phyloP scores from a whole-genome alignment of 1,139 yeast species.

The Oligophagozyma castellii region DNA sequence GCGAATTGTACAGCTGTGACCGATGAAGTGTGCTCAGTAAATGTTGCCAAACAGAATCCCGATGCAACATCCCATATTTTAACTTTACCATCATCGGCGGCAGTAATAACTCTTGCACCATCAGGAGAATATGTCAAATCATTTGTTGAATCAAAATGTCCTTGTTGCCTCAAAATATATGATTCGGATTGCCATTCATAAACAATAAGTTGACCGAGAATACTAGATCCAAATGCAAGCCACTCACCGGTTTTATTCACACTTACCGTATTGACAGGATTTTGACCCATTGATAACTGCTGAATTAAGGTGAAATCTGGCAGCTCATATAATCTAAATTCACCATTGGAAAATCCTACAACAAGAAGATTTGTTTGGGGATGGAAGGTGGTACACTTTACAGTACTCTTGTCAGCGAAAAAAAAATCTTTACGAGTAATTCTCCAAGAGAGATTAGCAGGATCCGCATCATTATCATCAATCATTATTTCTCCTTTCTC shows the following conservation, averaged over 20 bases:
- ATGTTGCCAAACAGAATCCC: slow-evolving; percentile 87
- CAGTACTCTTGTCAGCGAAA: slow-evolving; percentile 50
- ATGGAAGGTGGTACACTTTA: slow-evolving; percentile 78
- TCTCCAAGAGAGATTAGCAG: slow-evolving; percentile 52
- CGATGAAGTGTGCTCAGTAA: slow-evolving; percentile 79
- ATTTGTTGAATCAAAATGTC: slow-evolving; percentile 87
- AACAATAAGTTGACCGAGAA: slow-evolving; percentile 83
- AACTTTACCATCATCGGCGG: slow-evolving; percentile 92
- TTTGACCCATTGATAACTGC: slow-evolving; percentile 84
- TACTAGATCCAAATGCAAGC: slow-evolving; percentile 90
- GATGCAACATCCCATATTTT: slow-evolving; percentile 92
- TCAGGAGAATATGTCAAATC: slow-evolving; percentile 85
- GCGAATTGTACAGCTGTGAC: slow-evolving; percentile 85
- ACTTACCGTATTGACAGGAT: slow-evolving; percentile 69
- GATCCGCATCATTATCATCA: slow-evolving; percentile 29
- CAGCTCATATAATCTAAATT: slow-evolving; percentile 82
- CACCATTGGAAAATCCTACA: slow-evolving; percentile 87
- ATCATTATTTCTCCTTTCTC: slow-evolving; percentile 28
- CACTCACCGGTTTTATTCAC: slow-evolving; percentile 86
- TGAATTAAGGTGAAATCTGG: slow-evolving; percentile 69
- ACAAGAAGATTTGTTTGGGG: slow-evolving; percentile 54
- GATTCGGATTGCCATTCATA: slow-evolving; percentile 99
- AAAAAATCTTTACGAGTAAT: slow-evolving; percentile 68
- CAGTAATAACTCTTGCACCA: slow-evolving; percentile 84
- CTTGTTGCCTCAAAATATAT: slow-evolving; percentile 88